These are phyloP conservation scores for Primulina huaijiensis DNA, from an alignment of 257 asterid species.

Conservation along the genomic window DNA sequence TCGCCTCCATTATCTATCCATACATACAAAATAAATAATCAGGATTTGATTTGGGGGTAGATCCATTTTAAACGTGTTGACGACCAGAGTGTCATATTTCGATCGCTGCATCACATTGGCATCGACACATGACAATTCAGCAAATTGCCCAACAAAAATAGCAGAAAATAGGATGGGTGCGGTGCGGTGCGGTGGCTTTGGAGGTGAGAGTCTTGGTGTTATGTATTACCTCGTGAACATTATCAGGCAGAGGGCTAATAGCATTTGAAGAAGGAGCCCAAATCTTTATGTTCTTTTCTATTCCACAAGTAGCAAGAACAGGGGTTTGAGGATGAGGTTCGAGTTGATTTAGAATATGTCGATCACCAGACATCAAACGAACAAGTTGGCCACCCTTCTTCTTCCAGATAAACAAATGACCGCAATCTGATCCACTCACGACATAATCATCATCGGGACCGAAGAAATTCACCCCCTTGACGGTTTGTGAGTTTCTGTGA, in stretches of 20 bases:
- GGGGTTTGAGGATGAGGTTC: conserved; percentile 65
- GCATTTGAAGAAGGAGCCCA: conserved; percentile 67
- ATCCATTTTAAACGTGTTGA: neutral
- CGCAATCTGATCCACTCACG: conserved; percentile 80
- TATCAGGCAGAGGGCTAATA: conserved; percentile 51
- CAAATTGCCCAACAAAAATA: neutral
- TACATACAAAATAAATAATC: neutral
- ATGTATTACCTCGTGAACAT: conserved; percentile 50
- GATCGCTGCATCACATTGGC: neutral
- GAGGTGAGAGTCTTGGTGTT: neutral
- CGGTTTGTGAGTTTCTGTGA: conserved; percentile 62
- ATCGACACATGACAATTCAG: neutral
- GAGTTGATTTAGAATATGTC: conserved; percentile 58
- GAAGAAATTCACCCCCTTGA: conserved; percentile 74
- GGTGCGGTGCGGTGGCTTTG: neutral
- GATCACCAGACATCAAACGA: conserved; percentile 67
- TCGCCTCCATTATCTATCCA: conserved; percentile 57
- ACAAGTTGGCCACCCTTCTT: conserved; percentile 60
- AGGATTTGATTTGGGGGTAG: neutral
- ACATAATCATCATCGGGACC: conserved; percentile 71
- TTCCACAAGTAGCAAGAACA: conserved; percentile 71
- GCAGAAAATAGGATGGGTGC: neutral
- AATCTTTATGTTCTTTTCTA: conserved; percentile 59
- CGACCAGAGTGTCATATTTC: neutral
- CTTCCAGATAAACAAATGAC: conserved; percentile 73